Evolutionary conservation across 2,329 filamentous ascomycete genomes (phyloP).

Genomic region (Dactylellina parvicollis): DNA sequence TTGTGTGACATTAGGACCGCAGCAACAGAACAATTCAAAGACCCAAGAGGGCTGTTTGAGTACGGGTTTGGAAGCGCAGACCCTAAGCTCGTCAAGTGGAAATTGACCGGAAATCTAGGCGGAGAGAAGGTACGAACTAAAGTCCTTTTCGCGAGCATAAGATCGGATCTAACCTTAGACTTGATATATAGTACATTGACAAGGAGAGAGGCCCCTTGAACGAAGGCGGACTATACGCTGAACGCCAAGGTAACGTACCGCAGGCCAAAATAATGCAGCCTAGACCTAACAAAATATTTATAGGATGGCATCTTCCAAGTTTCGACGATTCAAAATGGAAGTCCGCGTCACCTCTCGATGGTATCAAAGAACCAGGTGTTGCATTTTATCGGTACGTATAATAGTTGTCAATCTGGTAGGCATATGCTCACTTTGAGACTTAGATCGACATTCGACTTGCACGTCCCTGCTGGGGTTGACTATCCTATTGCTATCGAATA

Average conservation of each 20-base stretch:
- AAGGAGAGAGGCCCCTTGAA: conserved; percentile 72
- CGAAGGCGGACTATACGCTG: conserved; percentile 70
- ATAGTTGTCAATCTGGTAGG: neutral
- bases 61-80: conserved; percentile 67
- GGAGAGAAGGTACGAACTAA: conserved; percentile 65
- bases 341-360: conserved; percentile 62
- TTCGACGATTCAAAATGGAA: conserved; percentile 66
- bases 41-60: conserved; percentile 70
- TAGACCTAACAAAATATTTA: neutral
- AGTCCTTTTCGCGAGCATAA: neutral
- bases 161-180: neutral
- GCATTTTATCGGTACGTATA: conserved; percentile 69
- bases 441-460: conserved; percentile 66
- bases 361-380: conserved; percentile 60
- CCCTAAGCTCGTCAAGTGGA: conserved; percentile 68
- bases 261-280: neutral
- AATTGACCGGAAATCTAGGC: conserved; percentile 74
- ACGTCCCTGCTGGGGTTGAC: conserved; percentile 69
- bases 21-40: conserved; percentile 68
- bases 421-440: neutral
- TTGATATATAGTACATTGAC: conserved; percentile 65
- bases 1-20: conserved; percentile 62
- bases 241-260: conserved; percentile 64
- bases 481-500: conserved; percentile 72
- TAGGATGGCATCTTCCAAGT: conserved; percentile 70